These are phyloP conservation scores for Clonostachys byssicola DNA, from an alignment of 2,329 filamentous ascomycete species.

Conservation along the genomic window DNA sequence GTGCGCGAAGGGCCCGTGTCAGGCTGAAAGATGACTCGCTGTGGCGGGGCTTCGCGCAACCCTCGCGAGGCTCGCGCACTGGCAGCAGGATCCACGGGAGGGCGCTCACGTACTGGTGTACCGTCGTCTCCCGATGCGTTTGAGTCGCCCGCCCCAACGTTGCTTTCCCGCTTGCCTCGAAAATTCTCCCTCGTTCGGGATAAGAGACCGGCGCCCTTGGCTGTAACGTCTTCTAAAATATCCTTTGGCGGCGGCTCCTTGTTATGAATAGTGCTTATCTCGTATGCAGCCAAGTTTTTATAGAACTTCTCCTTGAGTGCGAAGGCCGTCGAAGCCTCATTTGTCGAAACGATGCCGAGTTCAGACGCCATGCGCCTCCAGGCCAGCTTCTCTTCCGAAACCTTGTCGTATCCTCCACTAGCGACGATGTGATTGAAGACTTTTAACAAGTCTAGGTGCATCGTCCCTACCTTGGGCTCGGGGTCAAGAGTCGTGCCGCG, in stretches of 20 bases:
- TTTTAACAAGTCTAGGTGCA: conserved; percentile 71
- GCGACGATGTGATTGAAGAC: conserved; percentile 74
- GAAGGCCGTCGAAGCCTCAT: conserved; percentile 81
- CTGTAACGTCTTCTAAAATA: conserved; percentile 82
- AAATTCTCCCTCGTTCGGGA: conserved; percentile 78
- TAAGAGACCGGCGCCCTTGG: conserved; percentile 77
- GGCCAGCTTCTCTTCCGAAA: conserved; percentile 78
- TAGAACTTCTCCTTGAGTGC: conserved; percentile 85
- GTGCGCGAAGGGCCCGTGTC: conserved; percentile 65
- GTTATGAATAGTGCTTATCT: conserved; percentile 73
- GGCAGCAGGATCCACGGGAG: conserved; percentile 45
- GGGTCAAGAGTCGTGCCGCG: conserved; percentile 76
- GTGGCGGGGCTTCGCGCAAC: conserved; percentile 77
- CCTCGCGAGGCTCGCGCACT: conserved; percentile 58
- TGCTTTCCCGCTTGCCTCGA: conserved; percentile 39
- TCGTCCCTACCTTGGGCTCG: conserved; percentile 75
- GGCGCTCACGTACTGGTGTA: conserved; percentile 51
- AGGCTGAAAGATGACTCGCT: conserved; percentile 80
- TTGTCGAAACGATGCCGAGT: conserved; percentile 69
- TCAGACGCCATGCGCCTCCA: conserved; percentile 79
- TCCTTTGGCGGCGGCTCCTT: conserved; percentile 83
- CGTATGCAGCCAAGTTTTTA: conserved; percentile 83
- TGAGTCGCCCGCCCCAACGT: conserved; percentile 49
- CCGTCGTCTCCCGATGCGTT: conserved; percentile 57
- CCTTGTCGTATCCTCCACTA: conserved; percentile 81